Evolutionary conservation across 164 flowering plant species (phyloP).

Genomic region (Sedum album): DNA sequence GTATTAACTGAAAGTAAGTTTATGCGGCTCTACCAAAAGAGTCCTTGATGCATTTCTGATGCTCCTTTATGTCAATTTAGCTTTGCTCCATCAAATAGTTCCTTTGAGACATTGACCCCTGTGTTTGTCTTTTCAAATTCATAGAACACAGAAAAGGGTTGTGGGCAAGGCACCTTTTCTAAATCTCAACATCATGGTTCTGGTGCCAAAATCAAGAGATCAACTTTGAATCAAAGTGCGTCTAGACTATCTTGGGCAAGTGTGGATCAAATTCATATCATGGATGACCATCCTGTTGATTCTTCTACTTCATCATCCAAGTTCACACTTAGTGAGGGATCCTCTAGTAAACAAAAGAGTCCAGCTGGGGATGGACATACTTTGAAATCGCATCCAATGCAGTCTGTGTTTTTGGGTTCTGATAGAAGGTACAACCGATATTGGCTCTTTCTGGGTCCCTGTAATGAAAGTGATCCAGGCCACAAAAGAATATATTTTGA

Average conservation of each 20-base stretch:
- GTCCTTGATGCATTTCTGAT: no score
- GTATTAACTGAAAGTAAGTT: no score
- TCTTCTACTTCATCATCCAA: conserved; percentile 33
- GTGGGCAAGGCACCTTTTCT: conserved; percentile 24
- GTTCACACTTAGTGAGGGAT: conserved; percentile 18
- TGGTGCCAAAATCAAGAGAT: conserved; percentile 32
- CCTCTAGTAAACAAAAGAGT: conserved; percentile 17
- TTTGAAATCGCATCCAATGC: conserved; percentile 56
- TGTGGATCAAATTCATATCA: conserved; percentile 16
- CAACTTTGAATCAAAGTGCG: conserved; percentile 25
- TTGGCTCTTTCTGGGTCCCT: conserved; percentile 97
- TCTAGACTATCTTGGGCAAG: conserved; percentile 19
- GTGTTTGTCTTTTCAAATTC: not conserved
- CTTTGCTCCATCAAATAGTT: not conserved
- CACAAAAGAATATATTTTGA: conserved; percentile 88
- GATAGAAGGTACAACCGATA: conserved; percentile 94
- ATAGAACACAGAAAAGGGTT: conserved; percentile 35
- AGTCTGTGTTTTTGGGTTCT: conserved; percentile 76
- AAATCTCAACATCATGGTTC: conserved; percentile 26
- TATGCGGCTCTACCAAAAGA: no score
- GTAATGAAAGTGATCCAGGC: conserved; percentile 75
- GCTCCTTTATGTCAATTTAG: not conserved
- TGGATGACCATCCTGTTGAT: conserved; percentile 36
- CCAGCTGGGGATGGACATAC: conserved; percentile 18
- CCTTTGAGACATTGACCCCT: not conserved